Evolutionary conservation across 352 stramenopile genomes (phyloP).

Genomic region (Pythium pyrilobum): DNA sequence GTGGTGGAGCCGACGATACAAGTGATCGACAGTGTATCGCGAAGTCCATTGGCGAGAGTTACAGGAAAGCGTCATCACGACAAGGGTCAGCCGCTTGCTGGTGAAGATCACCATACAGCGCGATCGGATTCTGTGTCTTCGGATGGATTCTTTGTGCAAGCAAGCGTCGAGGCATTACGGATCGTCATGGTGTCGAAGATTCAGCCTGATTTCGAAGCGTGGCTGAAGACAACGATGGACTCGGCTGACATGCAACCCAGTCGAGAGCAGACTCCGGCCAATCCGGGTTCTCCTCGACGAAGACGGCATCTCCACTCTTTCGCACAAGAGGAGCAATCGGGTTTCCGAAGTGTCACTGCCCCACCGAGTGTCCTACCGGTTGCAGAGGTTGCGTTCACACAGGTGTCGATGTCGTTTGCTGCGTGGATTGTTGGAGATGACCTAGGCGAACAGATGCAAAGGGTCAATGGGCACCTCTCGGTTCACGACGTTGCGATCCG

Average conservation of each 20-base stretch:
- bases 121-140: too few species aligned
- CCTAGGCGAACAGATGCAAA: background rate
- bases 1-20: slow-evolving; percentile 17
- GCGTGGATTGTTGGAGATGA: background rate
- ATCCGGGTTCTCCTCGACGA: slow-evolving; percentile 11
- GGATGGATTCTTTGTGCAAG: background rate
- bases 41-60: slow-evolving; percentile 1
- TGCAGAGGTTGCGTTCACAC: slow-evolving; percentile 8
- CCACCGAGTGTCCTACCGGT: slow-evolving; percentile 9
- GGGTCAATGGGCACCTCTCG: background rate
- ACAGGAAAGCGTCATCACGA: background rate
- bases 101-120: too few species aligned
- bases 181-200: slow-evolving; percentile 18
- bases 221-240: slow-evolving; percentile 17
- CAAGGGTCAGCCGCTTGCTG: background rate
- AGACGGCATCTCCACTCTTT: slow-evolving; percentile 18
- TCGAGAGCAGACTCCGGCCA: slow-evolving; percentile 5
- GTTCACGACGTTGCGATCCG: slow-evolving; percentile 6
- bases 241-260: background rate
- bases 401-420: background rate
- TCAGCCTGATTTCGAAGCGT: slow-evolving; percentile 12
- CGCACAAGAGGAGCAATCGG: slow-evolving; percentile 8
- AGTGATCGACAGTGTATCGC: slow-evolving; percentile 2
- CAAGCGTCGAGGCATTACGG: slow-evolving; percentile 5
- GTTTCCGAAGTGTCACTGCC: slow-evolving; percentile 14